Conservation (phyloP, 1,284 basidiomycete species). For the Agroathelia rolfsii region DNA sequence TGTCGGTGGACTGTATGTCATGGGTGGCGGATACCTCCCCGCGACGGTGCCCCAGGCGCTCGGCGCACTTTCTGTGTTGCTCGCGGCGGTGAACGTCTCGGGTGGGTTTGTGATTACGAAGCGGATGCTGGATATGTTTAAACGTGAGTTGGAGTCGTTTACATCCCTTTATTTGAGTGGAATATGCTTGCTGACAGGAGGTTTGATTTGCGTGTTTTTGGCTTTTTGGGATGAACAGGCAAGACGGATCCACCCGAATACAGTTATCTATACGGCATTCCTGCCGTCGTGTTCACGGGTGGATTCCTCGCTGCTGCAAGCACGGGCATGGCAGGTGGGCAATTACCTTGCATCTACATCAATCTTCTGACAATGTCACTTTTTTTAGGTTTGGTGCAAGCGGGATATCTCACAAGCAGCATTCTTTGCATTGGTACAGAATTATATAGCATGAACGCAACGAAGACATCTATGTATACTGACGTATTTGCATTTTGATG, state of each 20-base stretch:
- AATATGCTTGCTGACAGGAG: constrained; percentile 3
- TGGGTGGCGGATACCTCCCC: constrained; percentile 80
- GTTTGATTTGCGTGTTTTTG: constrained; percentile 4
- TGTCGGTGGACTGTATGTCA: constrained; percentile 76
- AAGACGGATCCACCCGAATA: constrained; percentile 80
- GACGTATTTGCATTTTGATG: constrained; percentile 5
- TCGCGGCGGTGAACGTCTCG: constrained; percentile 77
- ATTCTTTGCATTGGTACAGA: constrained; percentile 76
- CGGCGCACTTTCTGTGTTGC: constrained; percentile 69
- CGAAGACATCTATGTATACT: not conserved
- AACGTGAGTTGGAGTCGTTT: constrained; percentile 36
- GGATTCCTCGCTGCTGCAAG: constrained; percentile 72
- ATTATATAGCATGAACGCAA: no score
- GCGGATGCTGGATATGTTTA: constrained; percentile 86
- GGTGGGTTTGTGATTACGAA: constrained; percentile 80
- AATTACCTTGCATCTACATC: no score
- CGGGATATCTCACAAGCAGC: constrained; percentile 75
- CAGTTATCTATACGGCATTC: constrained; percentile 69
- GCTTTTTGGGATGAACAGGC: constrained; percentile 27
- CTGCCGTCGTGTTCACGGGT: constrained; percentile 70
- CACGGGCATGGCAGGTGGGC: constrained; percentile 73
- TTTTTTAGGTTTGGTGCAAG: constrained; percentile 82
- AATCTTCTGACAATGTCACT: no score
- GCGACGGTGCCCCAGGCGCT: constrained; percentile 69
- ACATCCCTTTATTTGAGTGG: not conserved